Base-by-base conservation (phyloP, 116 monocot species). In the Iris pallida region DNA sequence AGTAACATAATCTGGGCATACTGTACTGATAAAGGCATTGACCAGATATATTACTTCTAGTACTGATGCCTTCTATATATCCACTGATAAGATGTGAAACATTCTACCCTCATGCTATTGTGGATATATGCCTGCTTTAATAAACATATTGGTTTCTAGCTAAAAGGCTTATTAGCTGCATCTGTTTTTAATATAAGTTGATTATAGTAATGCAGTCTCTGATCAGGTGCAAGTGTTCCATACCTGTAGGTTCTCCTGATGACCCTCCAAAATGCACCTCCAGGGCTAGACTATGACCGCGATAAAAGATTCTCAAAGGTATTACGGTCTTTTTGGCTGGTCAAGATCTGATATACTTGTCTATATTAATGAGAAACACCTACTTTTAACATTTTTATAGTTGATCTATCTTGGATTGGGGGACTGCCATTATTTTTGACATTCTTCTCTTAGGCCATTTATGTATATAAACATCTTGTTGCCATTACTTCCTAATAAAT, bases 181-280 rank as follows among this genome's bases (percentile, higher is more conserved):
- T 59, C 10, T 59, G 11, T 7, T 45, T 44, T 5, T 2, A 44
- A 0, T 61, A 15, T 45, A 8, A 44, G 61, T 61, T 61, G 16
- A 61, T 7, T 7, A 15, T 61, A 61, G 30, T 30, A 61, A 6
- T 45, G 14, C 45, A n/a, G 46, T 45, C 11, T 65, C 20, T 52
- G 51, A 67, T 14, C 43, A 67, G 42, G 41, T 42, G 53, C 42
- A 54, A 67, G 4, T 30, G 42, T 42, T 42, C 18, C 54, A n/a
- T 54, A 4, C 67, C 54, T 67, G 9, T 71, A 97, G 97, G 97
- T 97, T 81, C 81, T 97, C 64, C 72, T 97, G 70, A 90, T 97
- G 97, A 97, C 97, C 56, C 85, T 97, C 61, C 97, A 97, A 77
- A 97, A 90, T 83, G 97, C 97, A 70, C 93, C 93, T 74, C 97